phyloP scores from a whole-genome alignment of 805 yeast genomes.

The Sugiyamaella floridensis region DNA sequence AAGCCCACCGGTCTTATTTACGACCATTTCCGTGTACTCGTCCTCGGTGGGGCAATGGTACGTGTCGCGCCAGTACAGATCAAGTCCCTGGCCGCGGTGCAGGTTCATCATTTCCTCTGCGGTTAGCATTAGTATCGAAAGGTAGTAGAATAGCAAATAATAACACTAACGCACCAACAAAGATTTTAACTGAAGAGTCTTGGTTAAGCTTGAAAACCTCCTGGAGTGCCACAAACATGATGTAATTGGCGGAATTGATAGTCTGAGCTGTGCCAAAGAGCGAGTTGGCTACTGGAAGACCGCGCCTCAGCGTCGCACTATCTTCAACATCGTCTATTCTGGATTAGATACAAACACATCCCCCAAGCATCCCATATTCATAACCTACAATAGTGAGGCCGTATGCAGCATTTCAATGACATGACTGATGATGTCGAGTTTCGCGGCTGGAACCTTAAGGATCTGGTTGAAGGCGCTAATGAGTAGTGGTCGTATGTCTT shows the following conservation, averaged over 20 bases:
- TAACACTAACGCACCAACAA: constrained; percentile 11
- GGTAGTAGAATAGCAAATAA: too few relatives aligned
- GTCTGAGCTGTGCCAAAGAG: constrained; percentile 74
- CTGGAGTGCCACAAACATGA: constrained; percentile 67
- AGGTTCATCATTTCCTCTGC: constrained; percentile 69
- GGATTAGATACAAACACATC: not conserved
- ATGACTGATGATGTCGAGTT: constrained; percentile 37
- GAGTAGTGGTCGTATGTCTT: constrained; percentile 45
- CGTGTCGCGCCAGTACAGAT: constrained; percentile 80
- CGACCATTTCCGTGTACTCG: constrained; percentile 73
- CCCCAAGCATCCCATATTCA: constrained; percentile 8
- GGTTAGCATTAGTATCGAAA: not conserved
- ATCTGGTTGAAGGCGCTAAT: constrained; percentile 50
- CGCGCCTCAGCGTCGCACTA: constrained; percentile 61
- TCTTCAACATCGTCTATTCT: constrained; percentile 85
- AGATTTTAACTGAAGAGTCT: constrained; percentile 15
- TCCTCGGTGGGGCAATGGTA: constrained; percentile 49
- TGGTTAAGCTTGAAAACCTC: constrained; percentile 35
- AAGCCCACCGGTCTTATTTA: constrained; percentile 84
- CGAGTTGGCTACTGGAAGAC: constrained; percentile 70
- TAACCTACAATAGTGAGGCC: constrained; percentile 45
- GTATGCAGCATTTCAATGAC: constrained; percentile 58
- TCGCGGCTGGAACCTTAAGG: constrained; percentile 36
- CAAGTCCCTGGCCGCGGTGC: constrained; percentile 88
- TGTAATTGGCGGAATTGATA: constrained; percentile 74